A percentile compares a stretch with the other conserved stretches of the same genome.
Conservation (phyloP, 2,329 filamentous ascomycete genomes). For the Colletotrichum tabaci region DNA sequence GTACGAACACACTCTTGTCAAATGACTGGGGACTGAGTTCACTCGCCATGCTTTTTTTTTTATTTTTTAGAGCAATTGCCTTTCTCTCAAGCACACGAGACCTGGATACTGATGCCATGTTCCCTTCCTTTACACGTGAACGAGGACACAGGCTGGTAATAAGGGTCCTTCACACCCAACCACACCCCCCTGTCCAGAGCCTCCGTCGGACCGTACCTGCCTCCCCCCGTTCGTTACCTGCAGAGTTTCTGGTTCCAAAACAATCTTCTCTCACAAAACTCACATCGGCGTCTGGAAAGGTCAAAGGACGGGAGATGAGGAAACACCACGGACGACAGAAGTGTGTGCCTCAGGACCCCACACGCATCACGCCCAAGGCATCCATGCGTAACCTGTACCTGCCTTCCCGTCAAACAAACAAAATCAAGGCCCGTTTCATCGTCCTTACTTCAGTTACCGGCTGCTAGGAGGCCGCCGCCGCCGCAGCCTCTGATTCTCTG, state of each 20-base stretch:
- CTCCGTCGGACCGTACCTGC: slow-evolving; percentile 14
- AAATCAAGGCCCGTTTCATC: slow-evolving; percentile 35
- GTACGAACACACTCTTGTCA: background rate
- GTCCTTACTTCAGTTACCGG: slow-evolving; percentile 4
- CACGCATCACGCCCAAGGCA: background rate
- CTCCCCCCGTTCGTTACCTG: background rate
- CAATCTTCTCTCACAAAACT: slow-evolving; percentile 4
- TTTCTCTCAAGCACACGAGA: too few relatives aligned
- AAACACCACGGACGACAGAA: slow-evolving; percentile 4
- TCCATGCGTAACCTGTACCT: background rate
- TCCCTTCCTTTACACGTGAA: slow-evolving; percentile 19
- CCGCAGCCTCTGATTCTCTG: too few relatives aligned
- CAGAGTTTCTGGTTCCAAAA: slow-evolving; percentile 15
- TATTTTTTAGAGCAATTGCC: too few relatives aligned
- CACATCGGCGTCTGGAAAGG: slow-evolving; percentile 12
- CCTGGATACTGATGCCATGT: background rate
- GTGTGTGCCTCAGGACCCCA: slow-evolving; percentile 22
- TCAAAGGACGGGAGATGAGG: slow-evolving; percentile 16
- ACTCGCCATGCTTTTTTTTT: too few relatives aligned
- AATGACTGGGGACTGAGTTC: background rate
- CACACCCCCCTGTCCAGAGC: too few relatives aligned
- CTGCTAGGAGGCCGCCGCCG: background rate
- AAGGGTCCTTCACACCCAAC: slow-evolving; percentile 31
- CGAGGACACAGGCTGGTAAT: slow-evolving; percentile 11
- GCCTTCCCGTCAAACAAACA: slow-evolving; percentile 30